phyloP scores from a whole-genome alignment of 2,329 filamentous ascomycete genomes.

The Mycosphaerella arachidis region DNA sequence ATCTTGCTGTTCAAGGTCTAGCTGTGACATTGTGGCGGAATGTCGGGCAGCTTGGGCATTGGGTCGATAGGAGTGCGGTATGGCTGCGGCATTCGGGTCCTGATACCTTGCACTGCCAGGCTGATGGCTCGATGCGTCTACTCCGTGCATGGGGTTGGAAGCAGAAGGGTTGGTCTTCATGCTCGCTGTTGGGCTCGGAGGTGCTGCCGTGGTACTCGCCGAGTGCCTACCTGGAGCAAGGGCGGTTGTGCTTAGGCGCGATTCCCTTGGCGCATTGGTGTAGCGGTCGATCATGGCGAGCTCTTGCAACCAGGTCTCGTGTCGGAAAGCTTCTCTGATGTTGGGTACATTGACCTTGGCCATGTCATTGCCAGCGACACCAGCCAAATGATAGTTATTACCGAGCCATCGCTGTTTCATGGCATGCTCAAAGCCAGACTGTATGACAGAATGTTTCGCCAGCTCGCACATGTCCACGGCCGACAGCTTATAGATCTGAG shows the following conservation, averaged over 20 bases:
- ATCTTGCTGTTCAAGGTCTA: conserved; percentile 10
- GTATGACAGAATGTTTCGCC: conserved; percentile 90
- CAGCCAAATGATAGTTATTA: conserved; percentile 68
- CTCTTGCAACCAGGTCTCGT: conserved; percentile 81
- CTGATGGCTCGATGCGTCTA: conserved; percentile 20
- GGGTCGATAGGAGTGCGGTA: conserved; percentile 25
- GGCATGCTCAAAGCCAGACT: conserved; percentile 86
- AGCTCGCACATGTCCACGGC: conserved; percentile 98
- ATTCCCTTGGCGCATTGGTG: conserved; percentile 27
- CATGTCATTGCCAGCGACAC: conserved; percentile 82
- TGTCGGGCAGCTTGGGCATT: conserved; percentile 35
- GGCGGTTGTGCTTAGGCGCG: conserved; percentile 27
- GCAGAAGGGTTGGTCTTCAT: conserved; percentile 39
- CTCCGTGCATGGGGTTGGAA: conserved; percentile 28
- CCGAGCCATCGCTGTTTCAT: conserved; percentile 93
- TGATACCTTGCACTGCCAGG: conserved; percentile 8
- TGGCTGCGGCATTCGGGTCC: conserved; percentile 28
- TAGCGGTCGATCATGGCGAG: conserved; percentile 62
- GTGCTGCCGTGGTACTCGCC: conserved; percentile 19
- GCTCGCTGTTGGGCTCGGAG: conserved; percentile 36
- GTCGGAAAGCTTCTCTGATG: conserved; percentile 81
- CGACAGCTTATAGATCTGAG: conserved; percentile 96
- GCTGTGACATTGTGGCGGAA: conserved; percentile 22
- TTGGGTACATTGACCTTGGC: conserved; percentile 95
- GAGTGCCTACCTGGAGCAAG: conserved; percentile 21